Conservation (phyloP, 2,329 filamentous ascomycete genomes). For the Gyromitra esculenta region DNA sequence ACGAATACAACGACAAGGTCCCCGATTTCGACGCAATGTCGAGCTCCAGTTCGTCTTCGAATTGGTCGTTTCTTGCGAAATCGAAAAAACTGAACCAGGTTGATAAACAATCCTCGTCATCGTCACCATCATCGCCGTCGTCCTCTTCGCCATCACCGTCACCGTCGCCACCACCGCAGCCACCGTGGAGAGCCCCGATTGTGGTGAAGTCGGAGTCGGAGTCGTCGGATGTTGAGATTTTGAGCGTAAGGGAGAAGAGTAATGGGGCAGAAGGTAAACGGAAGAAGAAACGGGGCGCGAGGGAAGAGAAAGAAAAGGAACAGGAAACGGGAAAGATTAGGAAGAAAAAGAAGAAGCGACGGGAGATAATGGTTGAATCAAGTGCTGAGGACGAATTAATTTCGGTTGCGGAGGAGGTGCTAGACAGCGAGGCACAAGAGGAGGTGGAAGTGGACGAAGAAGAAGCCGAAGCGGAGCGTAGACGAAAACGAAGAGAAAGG, state of each 20-base stretch:
- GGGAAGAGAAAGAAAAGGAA: neutral
- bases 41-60: slow-evolving; percentile 7
- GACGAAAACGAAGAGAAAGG: neutral
- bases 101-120: neutral
- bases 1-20: neutral
- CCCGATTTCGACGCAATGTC: neutral
- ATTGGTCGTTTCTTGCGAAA: slow-evolving; percentile 33
- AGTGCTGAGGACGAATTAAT: neutral
- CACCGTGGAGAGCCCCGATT: neutral
- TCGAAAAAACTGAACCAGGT: neutral
- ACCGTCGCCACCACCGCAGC: neutral
- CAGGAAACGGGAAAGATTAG: neutral
- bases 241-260: neutral
- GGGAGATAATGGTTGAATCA: neutral
- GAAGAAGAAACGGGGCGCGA: neutral
- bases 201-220: slow-evolving; percentile 2
- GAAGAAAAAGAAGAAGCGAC: slow-evolving; percentile 15
- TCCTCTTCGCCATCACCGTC: neutral
- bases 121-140: neutral
- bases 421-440: neutral
- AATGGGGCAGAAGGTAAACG: neutral
- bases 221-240: neutral
- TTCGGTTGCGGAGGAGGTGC: neutral
- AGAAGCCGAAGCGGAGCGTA: neutral
- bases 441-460: slow-evolving; percentile 4